These are phyloP conservation scores for Aspergillus leporis DNA, from an alignment of 495 filamentous ascomycete genomes.

Conservation along the genomic window DNA sequence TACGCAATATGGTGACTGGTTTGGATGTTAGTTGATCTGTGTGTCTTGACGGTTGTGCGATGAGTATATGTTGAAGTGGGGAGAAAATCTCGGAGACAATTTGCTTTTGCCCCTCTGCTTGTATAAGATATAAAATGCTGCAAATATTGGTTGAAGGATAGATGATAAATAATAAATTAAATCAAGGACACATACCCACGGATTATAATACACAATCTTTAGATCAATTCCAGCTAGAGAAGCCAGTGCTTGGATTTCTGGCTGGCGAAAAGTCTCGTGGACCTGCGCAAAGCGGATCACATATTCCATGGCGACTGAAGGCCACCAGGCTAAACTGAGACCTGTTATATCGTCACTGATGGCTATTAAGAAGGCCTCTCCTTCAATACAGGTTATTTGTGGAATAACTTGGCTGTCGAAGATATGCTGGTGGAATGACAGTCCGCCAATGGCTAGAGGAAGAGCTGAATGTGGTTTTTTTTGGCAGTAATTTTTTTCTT, in stretches of 20 bases:
- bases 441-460: not conserved
- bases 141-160: not conserved
- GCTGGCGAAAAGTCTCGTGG: conserved; percentile 84
- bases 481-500: not conserved
- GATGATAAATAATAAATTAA: conserved; percentile 7
- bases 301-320: conserved; percentile 60
- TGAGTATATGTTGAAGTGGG: conserved; percentile 8
- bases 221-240: conserved; percentile 64
- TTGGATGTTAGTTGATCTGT: conserved; percentile 17
- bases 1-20: conserved; percentile 84
- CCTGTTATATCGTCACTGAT: not conserved
- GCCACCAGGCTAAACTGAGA: not conserved
- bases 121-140: not conserved
- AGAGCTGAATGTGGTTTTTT: not conserved
- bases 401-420: not conserved
- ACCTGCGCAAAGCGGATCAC: conserved; percentile 87
- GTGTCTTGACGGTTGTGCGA: not conserved
- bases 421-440: not conserved
- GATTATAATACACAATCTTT: conserved; percentile 68
- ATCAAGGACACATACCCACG: conserved; percentile 57
- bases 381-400: not conserved
- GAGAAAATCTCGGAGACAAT: conserved; percentile 4
- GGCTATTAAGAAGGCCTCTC: not conserved
- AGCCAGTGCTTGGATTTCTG: conserved; percentile 86
- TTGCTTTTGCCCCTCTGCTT: not conserved